A percentile compares a stretch with the other conserved stretches of the same genome.
phyloP scores from a whole-genome alignment of 352 stramenopile genomes.

The Pythium phragmitis region DNA sequence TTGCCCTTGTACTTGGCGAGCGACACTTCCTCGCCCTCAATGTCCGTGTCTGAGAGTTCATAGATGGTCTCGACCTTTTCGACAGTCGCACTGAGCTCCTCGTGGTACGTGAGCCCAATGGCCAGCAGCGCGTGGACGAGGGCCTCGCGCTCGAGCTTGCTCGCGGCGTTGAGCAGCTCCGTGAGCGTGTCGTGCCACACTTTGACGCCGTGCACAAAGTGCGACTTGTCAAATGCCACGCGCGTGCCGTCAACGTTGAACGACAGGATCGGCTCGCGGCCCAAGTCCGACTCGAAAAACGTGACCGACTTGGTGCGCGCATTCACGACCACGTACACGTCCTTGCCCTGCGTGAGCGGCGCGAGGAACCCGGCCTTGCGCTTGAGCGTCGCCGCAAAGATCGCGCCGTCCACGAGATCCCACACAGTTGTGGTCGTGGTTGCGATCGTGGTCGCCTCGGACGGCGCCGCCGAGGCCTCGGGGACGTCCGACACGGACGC shows the following conservation, averaged over 20 bases:
- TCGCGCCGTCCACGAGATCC: conserved; percentile 18
- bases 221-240: conserved; percentile 26
- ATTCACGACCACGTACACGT: conserved; percentile 52
- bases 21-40: conserved; percentile 52
- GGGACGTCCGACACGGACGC: neutral
- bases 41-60: conserved; percentile 59
- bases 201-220: conserved; percentile 45
- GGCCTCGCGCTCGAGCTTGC: conserved; percentile 43
- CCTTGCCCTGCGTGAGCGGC: conserved; percentile 56
- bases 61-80: conserved; percentile 64
- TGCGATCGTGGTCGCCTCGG: neutral
- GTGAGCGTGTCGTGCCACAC: conserved; percentile 33
- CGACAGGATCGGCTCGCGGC: conserved; percentile 26
- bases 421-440: conserved; percentile 29
- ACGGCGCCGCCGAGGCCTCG: neutral
- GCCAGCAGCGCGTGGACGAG: conserved; percentile 50
- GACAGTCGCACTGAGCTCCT: conserved; percentile 37
- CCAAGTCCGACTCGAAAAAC: conserved; percentile 36
- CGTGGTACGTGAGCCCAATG: conserved; percentile 44
- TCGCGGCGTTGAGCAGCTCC: conserved; percentile 35
- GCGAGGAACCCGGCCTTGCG: conserved; percentile 59
- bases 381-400: conserved; percentile 37
- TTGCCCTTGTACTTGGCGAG: conserved; percentile 52
- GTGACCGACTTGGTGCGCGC: conserved; percentile 40
- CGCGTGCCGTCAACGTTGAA: conserved; percentile 5